phyloP scores from a whole-genome alignment of 148 eudicot species.

The Rhododendron griersonianum region DNA sequence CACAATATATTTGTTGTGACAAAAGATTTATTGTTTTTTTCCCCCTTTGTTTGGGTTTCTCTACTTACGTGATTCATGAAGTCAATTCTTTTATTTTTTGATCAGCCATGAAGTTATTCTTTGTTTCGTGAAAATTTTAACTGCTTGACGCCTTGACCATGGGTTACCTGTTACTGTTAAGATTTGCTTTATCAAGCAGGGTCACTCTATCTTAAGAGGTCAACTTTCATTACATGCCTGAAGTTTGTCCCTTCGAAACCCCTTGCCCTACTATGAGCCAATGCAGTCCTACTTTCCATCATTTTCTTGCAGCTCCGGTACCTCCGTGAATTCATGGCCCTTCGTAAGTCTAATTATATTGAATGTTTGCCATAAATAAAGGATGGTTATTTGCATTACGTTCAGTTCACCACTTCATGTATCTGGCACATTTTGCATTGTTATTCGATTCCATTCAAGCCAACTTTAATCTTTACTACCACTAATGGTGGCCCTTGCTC shows the following conservation, averaged over 20 bases:
- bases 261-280: not conserved
- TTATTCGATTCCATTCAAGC: not conserved
- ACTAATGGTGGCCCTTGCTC: not conserved
- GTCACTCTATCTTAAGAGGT: not conserved
- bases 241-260: not conserved
- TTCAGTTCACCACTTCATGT: not conserved
- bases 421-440: not conserved
- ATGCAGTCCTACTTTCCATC: not conserved
- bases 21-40: not conserved
- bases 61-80: not conserved
- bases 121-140: not conserved
- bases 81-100: not conserved
- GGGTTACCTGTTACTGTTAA: not conserved
- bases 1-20: not conserved
- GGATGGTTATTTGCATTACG: not conserved
- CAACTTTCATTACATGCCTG: not conserved
- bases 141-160: not conserved
- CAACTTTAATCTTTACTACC: not conserved
- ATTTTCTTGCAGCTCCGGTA: not conserved
- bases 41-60: not conserved
- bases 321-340: not conserved
- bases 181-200: not conserved
- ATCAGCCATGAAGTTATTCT: not conserved
- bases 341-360: not conserved
- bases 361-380: not conserved